phyloP scores from a whole-genome alignment of 768 basidiomycete genomes.

The Mycena vitilis region DNA sequence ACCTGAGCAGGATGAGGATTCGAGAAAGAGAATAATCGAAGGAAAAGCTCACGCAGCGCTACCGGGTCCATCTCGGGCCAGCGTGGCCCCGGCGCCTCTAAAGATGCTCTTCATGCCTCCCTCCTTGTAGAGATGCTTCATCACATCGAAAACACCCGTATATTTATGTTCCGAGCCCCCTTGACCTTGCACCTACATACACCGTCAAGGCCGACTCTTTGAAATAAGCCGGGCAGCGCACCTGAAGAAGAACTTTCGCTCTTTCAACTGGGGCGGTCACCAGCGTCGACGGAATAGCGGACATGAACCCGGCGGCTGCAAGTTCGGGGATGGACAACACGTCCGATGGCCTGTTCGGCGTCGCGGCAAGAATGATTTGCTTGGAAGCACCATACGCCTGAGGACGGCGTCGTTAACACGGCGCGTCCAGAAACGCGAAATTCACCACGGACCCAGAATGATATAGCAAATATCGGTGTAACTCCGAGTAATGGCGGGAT shows the following conservation, averaged over 20 bases:
- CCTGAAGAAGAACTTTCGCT: conserved; percentile 95
- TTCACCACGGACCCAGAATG: conserved; percentile 85
- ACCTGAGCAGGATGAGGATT: conserved; percentile 58
- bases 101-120: conserved; percentile 93
- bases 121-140: conserved; percentile 91
- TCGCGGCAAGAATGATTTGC: conserved; percentile 78
- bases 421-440: conserved; percentile 25
- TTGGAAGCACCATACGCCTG: conserved; percentile 96
- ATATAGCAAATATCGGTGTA: conserved; percentile 97
- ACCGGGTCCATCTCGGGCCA: conserved; percentile 95
- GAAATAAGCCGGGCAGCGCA: conserved; percentile 41
- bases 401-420: conserved; percentile 5
- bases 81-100: conserved; percentile 92
- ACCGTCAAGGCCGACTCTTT: not conserved
- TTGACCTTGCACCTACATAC: conserved; percentile 86
- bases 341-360: conserved; percentile 79
- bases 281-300: conserved; percentile 91
- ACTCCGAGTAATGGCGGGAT: conserved; percentile 94
- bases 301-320: conserved; percentile 93
- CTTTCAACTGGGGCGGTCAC: conserved; percentile 97
- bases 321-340: conserved; percentile 81
- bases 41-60: conserved; percentile 84
- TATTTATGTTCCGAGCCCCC: conserved; percentile 78
- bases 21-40: conserved; percentile 5
- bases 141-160: conserved; percentile 91